Conservation (phyloP, 805 yeast species). For the Pichia ethanolica region DNA sequence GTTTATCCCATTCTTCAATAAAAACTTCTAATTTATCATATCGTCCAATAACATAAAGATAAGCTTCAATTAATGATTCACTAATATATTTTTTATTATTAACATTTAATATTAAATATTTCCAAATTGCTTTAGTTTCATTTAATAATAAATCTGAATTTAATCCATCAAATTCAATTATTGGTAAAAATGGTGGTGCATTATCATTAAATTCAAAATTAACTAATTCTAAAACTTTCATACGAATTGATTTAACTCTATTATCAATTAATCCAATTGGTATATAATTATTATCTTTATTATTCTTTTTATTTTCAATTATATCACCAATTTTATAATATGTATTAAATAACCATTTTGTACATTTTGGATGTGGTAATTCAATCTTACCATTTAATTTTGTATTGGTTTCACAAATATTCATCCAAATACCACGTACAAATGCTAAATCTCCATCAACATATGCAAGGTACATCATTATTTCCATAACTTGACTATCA, state of each 20-base stretch:
- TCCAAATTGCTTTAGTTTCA: constrained; percentile 77
- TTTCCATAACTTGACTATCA: constrained; percentile 44
- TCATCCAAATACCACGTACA: constrained; percentile 56
- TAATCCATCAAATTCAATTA: constrained; percentile 26
- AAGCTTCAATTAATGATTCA: constrained; percentile 39
- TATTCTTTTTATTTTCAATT: background rate
- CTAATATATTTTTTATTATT: constrained; percentile 27
- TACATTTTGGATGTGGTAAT: constrained; percentile 18
- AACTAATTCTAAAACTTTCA: constrained; percentile 26
- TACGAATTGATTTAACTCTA: constrained; percentile 35
- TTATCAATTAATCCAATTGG: constrained; percentile 32
- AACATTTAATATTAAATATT: constrained; percentile 32
- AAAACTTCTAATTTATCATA: constrained; percentile 32
- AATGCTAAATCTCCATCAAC: constrained; percentile 70
- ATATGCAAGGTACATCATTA: constrained; percentile 71
- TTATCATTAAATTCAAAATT: constrained; percentile 27
- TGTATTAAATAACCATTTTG: constrained; percentile 39
- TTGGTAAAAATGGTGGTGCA: constrained; percentile 69
- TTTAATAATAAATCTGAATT: constrained; percentile 41
- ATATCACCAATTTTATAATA: constrained; percentile 16
- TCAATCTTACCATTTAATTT: constrained; percentile 11
- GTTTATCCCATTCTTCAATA: constrained; percentile 27
- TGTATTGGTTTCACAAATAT: constrained; percentile 20
- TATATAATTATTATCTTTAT: constrained; percentile 1
- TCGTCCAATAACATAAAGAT: constrained; percentile 39